Base-by-base conservation (phyloP, 106 monocot genomes). In the Posidonia australis region DNA sequence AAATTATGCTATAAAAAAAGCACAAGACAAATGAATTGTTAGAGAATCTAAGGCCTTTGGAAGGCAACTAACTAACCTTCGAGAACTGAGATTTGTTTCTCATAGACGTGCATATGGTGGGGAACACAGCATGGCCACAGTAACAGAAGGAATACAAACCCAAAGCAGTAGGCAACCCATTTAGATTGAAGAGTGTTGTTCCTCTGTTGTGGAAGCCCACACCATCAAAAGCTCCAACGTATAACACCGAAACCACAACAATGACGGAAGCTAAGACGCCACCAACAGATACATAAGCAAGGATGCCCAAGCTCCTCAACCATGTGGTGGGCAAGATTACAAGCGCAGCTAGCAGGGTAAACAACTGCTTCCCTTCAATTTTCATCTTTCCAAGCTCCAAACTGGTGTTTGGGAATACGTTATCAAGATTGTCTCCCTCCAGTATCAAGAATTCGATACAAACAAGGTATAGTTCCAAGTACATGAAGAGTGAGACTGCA, bases 91-190 rank as follows among this genome's bases (percentile, higher is more conserved):
- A 17, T 44, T 67, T 72, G 11, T 72, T 36, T n/a, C 63, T 68
- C 77, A 78, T 78, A 5, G 77, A 78, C 44, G 67, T 58, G 55
- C 45, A 63, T 24, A 78, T 18, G 10, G 77, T 72, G 30, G 77
- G 77, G 27, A 78, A 78, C 27, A 78, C 77, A 13, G 72, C 77
- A 56, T 78, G 77, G 27, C 67, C 77, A 14, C 77, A 72, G 23
- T 72, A 78, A 32, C 72, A 78, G n/a, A 78, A 78, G 19, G 72
- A 49, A 16, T 62, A 78, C 67, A 78, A 25, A 41, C 77, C 72
- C 17, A 78, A 11, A 17, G 77, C 64, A 14, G 67, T 72, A 1
- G 72, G 67, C 45, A 78, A 48, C 31, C 77, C 77, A 5, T 44
- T n/a, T 12, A 45, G 13, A 24, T 72, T 67, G 18, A 78, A 21